phyloP scores from a whole-genome alignment of 768 basidiomycete genomes.

The Leccinum barrowsii region DNA sequence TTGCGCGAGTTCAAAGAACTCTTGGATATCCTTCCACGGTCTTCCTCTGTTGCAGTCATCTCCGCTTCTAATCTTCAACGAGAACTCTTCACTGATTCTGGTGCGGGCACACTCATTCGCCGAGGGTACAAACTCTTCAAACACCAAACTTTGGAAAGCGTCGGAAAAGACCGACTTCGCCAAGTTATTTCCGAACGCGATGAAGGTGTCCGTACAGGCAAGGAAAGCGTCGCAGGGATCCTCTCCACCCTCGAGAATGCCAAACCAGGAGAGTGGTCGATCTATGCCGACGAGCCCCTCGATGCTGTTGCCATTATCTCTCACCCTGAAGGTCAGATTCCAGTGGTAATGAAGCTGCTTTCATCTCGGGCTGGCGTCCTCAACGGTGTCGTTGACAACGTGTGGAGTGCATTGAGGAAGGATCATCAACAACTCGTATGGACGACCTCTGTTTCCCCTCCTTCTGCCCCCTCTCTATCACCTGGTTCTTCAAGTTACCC shows the following conservation, averaged over 20 bases:
- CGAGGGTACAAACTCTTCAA: conserved; percentile 98
- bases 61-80: conserved; percentile 89
- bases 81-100: conserved; percentile 97
- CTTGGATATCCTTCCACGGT: conserved; percentile 94
- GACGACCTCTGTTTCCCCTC: conserved; percentile 72
- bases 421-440: conserved; percentile 93
- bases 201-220: conserved; percentile 81
- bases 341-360: conserved; percentile 91
- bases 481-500: background rate
- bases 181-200: conserved; percentile 95
- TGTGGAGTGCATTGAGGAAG: conserved; percentile 92
- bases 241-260: conserved; percentile 59
- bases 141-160: conserved; percentile 71
- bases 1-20: conserved; percentile 99
- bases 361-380: conserved; percentile 84
- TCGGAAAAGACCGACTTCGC: conserved; percentile 93
- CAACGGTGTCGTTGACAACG: conserved; percentile 95
- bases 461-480: conserved; percentile 8
- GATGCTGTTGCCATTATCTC: conserved; percentile 94
- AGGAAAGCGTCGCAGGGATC: conserved; percentile 82
- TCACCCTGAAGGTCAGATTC: conserved; percentile 82
- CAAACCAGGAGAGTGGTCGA: conserved; percentile 80
- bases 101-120: conserved; percentile 96
- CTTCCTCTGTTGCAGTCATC: conserved; percentile 98
- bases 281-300: conserved; percentile 98